Percentiles rank a stretch among this genome's conserved stretches.
Evolutionary conservation across 352 stramenopile species (phyloP).

Genomic region (Phytophthora sp.): DNA sequence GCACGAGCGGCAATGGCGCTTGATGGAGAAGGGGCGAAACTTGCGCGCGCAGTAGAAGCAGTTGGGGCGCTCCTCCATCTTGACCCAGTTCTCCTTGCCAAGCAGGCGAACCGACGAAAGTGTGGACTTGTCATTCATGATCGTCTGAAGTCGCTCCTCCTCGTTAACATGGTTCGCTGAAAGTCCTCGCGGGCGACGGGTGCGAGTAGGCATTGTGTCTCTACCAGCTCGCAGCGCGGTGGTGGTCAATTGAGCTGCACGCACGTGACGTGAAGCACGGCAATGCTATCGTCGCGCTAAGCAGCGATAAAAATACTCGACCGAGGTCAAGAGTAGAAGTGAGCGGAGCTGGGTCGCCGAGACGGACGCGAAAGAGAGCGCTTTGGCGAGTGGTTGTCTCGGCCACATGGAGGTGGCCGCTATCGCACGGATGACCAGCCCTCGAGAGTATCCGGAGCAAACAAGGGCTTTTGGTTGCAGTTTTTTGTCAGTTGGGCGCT

Average conservation of each 20-base stretch:
- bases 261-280: not conserved
- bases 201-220: conserved; percentile 26
- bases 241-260: not conserved
- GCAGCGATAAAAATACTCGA: conserved; percentile 34
- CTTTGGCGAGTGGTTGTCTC: conserved; percentile 17
- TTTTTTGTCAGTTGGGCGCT: conserved; percentile 26
- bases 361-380: conserved; percentile 38
- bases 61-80: conserved; percentile 63
- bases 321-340: conserved; percentile 28
- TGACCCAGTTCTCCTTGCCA: conserved; percentile 78
- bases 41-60: conserved; percentile 84
- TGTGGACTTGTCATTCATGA: conserved; percentile 65
- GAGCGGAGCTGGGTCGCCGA: not conserved
- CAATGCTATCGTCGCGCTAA: not conserved
- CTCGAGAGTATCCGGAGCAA: conserved; percentile 24
- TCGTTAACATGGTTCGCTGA: conserved; percentile 59
- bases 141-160: conserved; percentile 57
- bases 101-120: conserved; percentile 52
- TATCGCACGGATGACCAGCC: conserved; percentile 18
- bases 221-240: not conserved
- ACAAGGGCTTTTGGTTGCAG: conserved; percentile 10
- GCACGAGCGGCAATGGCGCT: conserved; percentile 83
- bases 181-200: conserved; percentile 49
- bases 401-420: conserved; percentile 1
- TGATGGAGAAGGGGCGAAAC: conserved; percentile 78